Evolutionary conservation across 352 stramenopile species (phyloP), one percentile per base, ranked within the genome.

Genomic region (Hyaloperonospora arabidopsidis): DNA sequence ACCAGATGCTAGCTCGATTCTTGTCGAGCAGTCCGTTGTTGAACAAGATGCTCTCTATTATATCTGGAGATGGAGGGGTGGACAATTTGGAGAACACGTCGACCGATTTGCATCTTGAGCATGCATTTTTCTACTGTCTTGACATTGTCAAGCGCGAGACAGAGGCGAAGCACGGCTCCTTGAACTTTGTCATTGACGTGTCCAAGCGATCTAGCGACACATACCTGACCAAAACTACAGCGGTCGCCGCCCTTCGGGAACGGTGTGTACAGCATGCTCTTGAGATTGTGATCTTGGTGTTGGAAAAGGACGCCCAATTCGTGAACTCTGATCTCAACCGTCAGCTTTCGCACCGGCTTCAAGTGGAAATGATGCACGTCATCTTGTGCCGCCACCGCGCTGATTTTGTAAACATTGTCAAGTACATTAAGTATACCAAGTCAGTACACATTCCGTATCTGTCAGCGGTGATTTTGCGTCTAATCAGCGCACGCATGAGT

Each of bases 371-470:
- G 59, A 72, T 93, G 40, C 76, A 90, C 61, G 84, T 62, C 22
- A 86, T 89, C 34, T 61, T 93, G 50, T 81, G 68, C 35, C 80
- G 80, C 21, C 72, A 87, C 35, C 79, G 78, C 4, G 52, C 70
- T 12, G 79, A 89, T 44, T 86, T 93, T 47, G 79, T 93, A 29
- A 84, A 74, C 45, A 80, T 93, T 53, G 63, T 85, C 46, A 78
- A 87, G 67, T 93, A 91, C 63, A 78, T 93, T 51, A 84, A 87
- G 60, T 93, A 89, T 63, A 83, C 74, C 14, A 88, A 90, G 65
- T 78, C 74, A 8, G 54, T 68, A 17, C 74, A 85, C 41, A 89
- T 93, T 22, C 68, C 83, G 7, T 67, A 87, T 34, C 49, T 91
- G 4, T 89, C 83, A 15, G 68, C 74, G 4, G 77, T 77, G 18